Evolutionary conservation across 176 grass and related monocot species (phyloP), one percentile per base, ranked within the genome.

Genomic region (Bolboschoenus planiculmis): DNA sequence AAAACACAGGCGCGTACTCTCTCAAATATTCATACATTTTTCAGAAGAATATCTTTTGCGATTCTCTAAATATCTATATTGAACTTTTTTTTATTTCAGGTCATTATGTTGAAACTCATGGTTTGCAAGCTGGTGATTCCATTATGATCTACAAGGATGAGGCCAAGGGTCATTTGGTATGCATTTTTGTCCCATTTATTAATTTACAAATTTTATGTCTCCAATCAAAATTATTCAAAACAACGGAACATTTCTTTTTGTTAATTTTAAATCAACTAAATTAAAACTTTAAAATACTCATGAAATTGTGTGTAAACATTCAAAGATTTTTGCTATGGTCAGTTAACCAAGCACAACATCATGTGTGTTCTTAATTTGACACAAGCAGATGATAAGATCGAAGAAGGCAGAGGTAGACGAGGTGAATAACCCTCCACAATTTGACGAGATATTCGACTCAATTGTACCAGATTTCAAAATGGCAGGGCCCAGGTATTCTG

Each of bases 61-160:
- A 21, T 70, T 16, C 13, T 78, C 31, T 3, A 16, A 53, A 40
- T 50, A 24, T 79, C 26, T 68, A 13, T 60, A 50, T 43, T 27
- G 39, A 53, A 62, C 20, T 65, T 29, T 71, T 29, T 71, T 81
- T 79, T 59, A 74, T 27, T 78, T 37, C 83, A 99, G 96, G 96
- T 51, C 79, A 93, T 60, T 99, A 91, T 81, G 54, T 99, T 30
- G 90, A 89, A 84, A 64, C 88, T 70, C 96, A 95, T 82, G 83
- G 80, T 47, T 93, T 99, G 73, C 91, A 82, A 63, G 89, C 90
- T 21, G 96, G 96, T 21, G 96, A 99, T 80, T 89, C 86, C 85
- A 85, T 99, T 77, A 86, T 99, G 89, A 95, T 99, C 61, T 99
- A 99, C 89, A 91, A 91, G 86, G 91, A 99, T 47, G 87, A 99